A percentile compares a stretch with the other conserved stretches of the same genome.
Conservation (phyloP, 371 early-diverging fungal species). For the Mortierella sp. region DNA sequence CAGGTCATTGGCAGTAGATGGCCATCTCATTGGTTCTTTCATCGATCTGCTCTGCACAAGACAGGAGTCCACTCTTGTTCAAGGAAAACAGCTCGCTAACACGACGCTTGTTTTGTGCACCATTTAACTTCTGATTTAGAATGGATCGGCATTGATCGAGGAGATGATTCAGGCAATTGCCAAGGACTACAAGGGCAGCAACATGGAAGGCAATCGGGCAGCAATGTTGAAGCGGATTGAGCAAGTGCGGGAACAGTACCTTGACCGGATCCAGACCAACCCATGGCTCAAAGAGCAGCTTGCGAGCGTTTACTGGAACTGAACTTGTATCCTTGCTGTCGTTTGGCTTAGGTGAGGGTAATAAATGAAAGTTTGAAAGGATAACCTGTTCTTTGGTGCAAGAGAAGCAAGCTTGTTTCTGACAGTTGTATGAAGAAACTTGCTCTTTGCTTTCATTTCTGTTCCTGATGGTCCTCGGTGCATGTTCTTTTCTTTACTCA, state of each 20-base stretch:
- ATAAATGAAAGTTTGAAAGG: not conserved
- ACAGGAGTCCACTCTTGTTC: no score
- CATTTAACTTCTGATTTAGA: slow-evolving; percentile 12
- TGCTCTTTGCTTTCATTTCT: not conserved
- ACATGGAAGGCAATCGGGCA: slow-evolving; percentile 4
- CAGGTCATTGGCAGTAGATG: no score
- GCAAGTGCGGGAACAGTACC: slow-evolving; percentile 37
- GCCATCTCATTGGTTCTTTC: no score
- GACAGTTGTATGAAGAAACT: not conserved
- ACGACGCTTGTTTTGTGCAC: no score
- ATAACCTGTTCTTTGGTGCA: not conserved
- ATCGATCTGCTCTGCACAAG: no score
- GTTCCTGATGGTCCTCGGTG: not conserved
- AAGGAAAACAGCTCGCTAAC: no score
- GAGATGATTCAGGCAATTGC: slow-evolving; percentile 48
- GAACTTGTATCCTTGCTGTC: not conserved
- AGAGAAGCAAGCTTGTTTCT: not conserved
- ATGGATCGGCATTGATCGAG: slow-evolving; percentile 40
- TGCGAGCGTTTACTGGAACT: slow-evolving; percentile 28
- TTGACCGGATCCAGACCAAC: slow-evolving; percentile 37
- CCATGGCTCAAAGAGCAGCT: slow-evolving; percentile 50
- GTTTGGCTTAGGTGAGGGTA: not conserved
- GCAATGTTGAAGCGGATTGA: slow-evolving; percentile 34
- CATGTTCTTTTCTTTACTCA: not conserved
- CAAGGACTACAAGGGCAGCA: slow-evolving; percentile 4